Conservation (phyloP, 805 yeast genomes). For the Saturnispora quitensis region DNA sequence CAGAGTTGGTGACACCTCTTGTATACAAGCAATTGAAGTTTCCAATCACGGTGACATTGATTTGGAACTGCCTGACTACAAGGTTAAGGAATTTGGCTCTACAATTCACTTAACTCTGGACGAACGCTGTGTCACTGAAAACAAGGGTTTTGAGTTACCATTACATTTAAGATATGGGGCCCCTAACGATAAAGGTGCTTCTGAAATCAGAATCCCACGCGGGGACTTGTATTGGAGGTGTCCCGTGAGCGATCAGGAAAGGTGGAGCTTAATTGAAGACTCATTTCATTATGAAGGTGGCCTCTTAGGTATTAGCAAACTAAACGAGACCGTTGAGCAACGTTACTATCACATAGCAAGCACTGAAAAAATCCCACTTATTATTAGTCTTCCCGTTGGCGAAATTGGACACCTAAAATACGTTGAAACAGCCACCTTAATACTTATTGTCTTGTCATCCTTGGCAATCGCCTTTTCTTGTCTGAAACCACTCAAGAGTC, state of each 20-base stretch:
- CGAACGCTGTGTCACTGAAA: conserved; percentile 8
- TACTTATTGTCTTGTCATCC: neutral
- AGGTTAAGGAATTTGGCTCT: conserved; percentile 20
- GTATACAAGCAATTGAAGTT: conserved; percentile 9
- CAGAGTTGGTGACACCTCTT: neutral
- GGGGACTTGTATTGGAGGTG: conserved; percentile 25
- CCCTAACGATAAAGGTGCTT: conserved; percentile 14
- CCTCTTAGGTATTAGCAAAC: conserved; percentile 12
- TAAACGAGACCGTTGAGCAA: neutral
- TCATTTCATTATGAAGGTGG: conserved; percentile 20
- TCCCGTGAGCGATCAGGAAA: conserved; percentile 8
- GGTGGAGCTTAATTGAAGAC: conserved; percentile 7
- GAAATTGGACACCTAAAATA: conserved; percentile 6
- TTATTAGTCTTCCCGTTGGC: conserved; percentile 14
- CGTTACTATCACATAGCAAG: conserved; percentile 1
- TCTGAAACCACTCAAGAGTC: neutral
- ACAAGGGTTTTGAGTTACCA: conserved; percentile 22
- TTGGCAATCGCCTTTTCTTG: neutral
- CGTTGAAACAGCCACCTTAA: conserved; percentile 14
- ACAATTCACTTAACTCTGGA: conserved; percentile 16
- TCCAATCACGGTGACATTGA: conserved; percentile 18
- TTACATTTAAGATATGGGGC: conserved; percentile 25
- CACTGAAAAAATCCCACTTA: neutral
- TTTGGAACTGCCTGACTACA: conserved; percentile 26
- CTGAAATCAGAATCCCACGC: conserved; percentile 11